These are phyloP conservation scores for Petunia secreta DNA, from an alignment of 257 asterid species.

Conservation along the genomic window DNA sequence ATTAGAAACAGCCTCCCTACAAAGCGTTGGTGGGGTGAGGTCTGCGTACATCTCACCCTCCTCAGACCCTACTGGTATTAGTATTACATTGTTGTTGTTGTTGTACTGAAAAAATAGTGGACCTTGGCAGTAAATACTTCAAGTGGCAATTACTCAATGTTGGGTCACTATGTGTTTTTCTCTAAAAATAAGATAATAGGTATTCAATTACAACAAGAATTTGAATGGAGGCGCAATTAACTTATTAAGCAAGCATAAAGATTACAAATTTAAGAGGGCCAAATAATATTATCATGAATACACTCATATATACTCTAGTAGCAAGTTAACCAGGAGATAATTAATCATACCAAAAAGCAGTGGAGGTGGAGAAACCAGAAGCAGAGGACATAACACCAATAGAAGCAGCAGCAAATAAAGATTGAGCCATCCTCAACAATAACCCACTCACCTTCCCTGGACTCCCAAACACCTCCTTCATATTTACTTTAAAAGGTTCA, in stretches of 20 bases:
- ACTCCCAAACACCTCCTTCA: slow-evolving; percentile 83
- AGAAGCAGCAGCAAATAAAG: slow-evolving; percentile 56
- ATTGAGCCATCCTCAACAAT: slow-evolving; percentile 66
- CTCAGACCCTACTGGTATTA: too few relatives aligned
- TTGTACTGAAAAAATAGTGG: neutral
- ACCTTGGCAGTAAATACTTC: neutral
- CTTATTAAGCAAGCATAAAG: neutral
- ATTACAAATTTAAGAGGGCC: neutral
- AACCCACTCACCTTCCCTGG: slow-evolving; percentile 89
- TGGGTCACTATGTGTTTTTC: neutral
- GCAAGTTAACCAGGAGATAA: neutral
- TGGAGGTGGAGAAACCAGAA: slow-evolving; percentile 74
- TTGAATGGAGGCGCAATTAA: neutral
- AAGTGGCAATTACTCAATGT: neutral
- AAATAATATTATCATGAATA: neutral
- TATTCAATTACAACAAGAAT: too few relatives aligned
- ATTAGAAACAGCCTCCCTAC: too few relatives aligned
- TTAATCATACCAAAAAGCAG: slow-evolving; percentile 73
- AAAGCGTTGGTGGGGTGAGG: too few relatives aligned
- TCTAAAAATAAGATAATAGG: neutral
- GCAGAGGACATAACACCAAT: slow-evolving; percentile 83
- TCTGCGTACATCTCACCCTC: too few relatives aligned
- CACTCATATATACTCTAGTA: neutral
- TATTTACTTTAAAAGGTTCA: slow-evolving; percentile 24
- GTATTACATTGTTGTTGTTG: too few relatives aligned